Evolutionary conservation across 2,329 filamentous ascomycete species (phyloP).

Genomic region (Microsporum audouinii): DNA sequence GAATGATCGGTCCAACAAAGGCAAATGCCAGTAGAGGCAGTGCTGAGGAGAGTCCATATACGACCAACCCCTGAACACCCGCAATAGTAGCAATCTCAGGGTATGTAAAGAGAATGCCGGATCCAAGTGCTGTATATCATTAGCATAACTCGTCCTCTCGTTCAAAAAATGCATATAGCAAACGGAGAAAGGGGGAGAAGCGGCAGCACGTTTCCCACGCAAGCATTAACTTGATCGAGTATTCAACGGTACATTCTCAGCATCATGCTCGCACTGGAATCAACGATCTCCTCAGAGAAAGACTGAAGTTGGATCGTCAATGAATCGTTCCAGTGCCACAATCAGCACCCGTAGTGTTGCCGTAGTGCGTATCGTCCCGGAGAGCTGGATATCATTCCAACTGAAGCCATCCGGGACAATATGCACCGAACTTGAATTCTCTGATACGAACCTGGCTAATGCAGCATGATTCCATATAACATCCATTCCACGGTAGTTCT

Average conservation of each 20-base stretch:
- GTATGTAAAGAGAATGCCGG: conserved; percentile 72
- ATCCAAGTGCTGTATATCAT: conserved; percentile 59
- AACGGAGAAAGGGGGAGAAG: conserved; percentile 43
- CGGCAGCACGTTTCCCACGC: conserved; percentile 96
- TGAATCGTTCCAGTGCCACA: conserved; percentile 27
- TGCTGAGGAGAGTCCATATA: conserved; percentile 63
- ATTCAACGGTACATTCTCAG: conserved; percentile 89
- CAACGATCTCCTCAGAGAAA: conserved; percentile 21
- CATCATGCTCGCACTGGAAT: conserved; percentile 44
- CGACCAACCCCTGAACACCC: conserved; percentile 64
- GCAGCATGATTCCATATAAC: conserved; percentile 5
- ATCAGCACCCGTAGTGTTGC: conserved; percentile 79
- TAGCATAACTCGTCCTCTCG: conserved; percentile 18
- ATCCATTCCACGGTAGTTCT: not conserved
- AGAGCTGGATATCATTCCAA: conserved; percentile 1
- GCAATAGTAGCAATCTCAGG: conserved; percentile 68
- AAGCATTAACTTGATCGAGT: conserved; percentile 99
- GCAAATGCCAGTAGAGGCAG: conserved; percentile 66
- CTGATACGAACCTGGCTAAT: conserved; percentile 18
- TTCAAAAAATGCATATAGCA: conserved; percentile 13
- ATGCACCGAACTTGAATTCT: conserved; percentile 17
- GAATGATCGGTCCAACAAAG: conserved; percentile 62
- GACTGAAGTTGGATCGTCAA: conserved; percentile 43
- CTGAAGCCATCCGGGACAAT: conserved; percentile 9
- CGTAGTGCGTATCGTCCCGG: conserved; percentile 20